phyloP scores from a whole-genome alignment of 1,284 basidiomycete genomes.

The Papiliotrema nemorosa region DNA sequence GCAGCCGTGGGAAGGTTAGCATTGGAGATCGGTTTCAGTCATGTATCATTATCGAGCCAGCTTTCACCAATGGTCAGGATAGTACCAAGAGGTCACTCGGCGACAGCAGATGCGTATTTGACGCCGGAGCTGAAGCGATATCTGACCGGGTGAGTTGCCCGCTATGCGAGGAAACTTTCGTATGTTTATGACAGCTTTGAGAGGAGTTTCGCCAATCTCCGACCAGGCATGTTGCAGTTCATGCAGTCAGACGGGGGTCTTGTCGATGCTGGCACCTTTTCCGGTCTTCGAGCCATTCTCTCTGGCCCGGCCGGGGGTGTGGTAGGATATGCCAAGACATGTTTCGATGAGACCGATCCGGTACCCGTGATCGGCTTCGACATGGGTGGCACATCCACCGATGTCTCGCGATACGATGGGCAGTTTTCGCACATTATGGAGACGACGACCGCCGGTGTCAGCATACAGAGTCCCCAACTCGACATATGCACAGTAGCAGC shows the following conservation, averaged over 20 bases:
- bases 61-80: constrained; percentile 88
- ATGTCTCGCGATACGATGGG: constrained; percentile 83
- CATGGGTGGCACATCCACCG: constrained; percentile 84
- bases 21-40: constrained; percentile 72
- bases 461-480: constrained; percentile 80
- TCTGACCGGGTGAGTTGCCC: constrained; percentile 61
- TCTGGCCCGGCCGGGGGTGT: constrained; percentile 42
- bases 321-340: constrained; percentile 35
- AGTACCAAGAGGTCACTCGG: constrained; percentile 85
- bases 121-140: constrained; percentile 84
- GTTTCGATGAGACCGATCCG: constrained; percentile 25
- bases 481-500: constrained; percentile 82
- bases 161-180: background rate
- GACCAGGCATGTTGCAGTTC: constrained; percentile 55
- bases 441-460: constrained; percentile 84
- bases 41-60: constrained; percentile 82
- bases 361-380: constrained; percentile 51
- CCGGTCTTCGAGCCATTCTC: constrained; percentile 80
- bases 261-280: constrained; percentile 66
- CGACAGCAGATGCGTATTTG: constrained; percentile 94
- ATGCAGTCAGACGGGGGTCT: constrained; percentile 86
- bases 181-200: background rate
- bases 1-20: constrained; percentile 68
- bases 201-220: background rate
- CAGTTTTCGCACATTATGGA: constrained; percentile 85